phyloP scores from a whole-genome alignment of 139 green algal species.

The Medakamo hakoo region DNA sequence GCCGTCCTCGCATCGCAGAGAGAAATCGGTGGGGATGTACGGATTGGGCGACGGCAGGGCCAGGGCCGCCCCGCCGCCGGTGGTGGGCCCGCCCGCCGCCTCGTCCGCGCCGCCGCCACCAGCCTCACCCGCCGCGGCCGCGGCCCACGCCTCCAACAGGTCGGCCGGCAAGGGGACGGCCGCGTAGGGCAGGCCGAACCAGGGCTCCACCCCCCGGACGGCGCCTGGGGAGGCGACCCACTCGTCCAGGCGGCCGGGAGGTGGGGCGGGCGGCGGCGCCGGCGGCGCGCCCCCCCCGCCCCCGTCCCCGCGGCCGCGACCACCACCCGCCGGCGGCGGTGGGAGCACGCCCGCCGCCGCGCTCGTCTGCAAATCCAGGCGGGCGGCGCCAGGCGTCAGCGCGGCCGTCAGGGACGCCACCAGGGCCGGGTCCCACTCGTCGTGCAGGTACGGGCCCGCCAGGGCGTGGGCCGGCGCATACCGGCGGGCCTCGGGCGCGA shows the following conservation, averaged over 20 bases:
- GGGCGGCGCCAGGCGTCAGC: conserved; percentile 20
- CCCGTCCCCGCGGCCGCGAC: too few species aligned
- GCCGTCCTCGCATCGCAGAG: conserved; percentile 15
- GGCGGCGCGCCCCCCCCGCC: too few species aligned
- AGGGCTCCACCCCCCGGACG: conserved; percentile 36
- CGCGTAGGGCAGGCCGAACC: conserved; percentile 37
- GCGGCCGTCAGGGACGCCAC: conserved; percentile 30
- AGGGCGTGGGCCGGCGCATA: conserved; percentile 41
- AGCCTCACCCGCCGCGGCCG: neutral
- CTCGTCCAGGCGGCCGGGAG: neutral
- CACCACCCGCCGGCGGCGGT: too few species aligned
- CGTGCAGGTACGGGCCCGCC: conserved; percentile 37
- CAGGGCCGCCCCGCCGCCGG: conserved; percentile 22
- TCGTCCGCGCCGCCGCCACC: too few species aligned
- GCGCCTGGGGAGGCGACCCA: conserved; percentile 5
- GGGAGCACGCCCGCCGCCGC: too few species aligned
- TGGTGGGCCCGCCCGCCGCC: too few species aligned
- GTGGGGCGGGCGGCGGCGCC: neutral
- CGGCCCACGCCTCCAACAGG: conserved; percentile 21
- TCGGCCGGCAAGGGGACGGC: conserved; percentile 19
- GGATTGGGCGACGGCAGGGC: conserved; percentile 59
- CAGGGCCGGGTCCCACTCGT: conserved; percentile 46
- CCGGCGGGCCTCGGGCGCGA: conserved; percentile 36
- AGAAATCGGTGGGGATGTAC: conserved; percentile 70
- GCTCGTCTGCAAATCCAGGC: conserved; percentile 57